Conservation (phyloP, 495 filamentous ascomycete genomes). For the Chaetomium fimeti region DNA sequence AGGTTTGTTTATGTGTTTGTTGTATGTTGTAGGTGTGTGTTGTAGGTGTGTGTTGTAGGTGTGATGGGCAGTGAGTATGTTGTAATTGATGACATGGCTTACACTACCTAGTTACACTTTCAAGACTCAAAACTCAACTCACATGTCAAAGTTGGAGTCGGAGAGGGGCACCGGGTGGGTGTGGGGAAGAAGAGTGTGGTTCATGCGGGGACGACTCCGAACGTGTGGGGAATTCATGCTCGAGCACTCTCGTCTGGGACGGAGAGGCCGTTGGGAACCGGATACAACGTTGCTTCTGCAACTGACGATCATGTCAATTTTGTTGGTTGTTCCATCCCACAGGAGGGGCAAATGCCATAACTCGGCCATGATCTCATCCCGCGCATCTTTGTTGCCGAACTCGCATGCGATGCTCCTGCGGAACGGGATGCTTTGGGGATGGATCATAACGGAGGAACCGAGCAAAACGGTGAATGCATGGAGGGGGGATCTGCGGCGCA, state of each 20-base stretch:
- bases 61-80: not conserved
- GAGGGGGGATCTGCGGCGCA: too few relatives aligned
- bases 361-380: too few relatives aligned
- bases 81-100: too few relatives aligned
- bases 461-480: too few relatives aligned
- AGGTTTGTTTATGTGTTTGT: not conserved
- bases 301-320: not conserved
- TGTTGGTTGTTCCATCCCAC: too few relatives aligned
- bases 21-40: not conserved
- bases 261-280: not conserved
- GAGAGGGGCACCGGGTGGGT: constrained; percentile 9
- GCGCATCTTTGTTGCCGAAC: too few relatives aligned
- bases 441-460: too few relatives aligned
- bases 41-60: not conserved
- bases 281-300: constrained; percentile 11
- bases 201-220: constrained; percentile 1
- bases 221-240: not conserved
- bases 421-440: too few relatives aligned
- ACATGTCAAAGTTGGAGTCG: not conserved
- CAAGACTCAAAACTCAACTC: not conserved
- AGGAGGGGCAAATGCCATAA: too few relatives aligned
- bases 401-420: not conserved
- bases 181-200: not conserved
- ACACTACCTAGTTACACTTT: not conserved
- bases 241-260: too few relatives aligned